Conservation (phyloP, 2,329 filamentous ascomycete genomes). For the Alternaria gaisen region DNA sequence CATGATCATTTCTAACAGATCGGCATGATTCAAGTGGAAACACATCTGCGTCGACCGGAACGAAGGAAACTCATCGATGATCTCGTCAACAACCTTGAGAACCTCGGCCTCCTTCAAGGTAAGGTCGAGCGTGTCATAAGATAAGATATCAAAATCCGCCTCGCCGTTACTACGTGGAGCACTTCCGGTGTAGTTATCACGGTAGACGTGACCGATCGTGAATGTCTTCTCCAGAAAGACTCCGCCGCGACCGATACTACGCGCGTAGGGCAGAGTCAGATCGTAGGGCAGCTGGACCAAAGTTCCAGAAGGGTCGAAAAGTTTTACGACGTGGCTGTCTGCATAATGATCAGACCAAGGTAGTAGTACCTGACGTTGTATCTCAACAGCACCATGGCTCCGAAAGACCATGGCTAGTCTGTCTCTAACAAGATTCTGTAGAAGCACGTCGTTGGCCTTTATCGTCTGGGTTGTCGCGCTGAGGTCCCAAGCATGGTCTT, state of each 20-base stretch:
- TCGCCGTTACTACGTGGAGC: slow-evolving; percentile 86
- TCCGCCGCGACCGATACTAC: slow-evolving; percentile 77
- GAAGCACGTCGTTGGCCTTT: slow-evolving; percentile 66
- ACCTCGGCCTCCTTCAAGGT: slow-evolving; percentile 92
- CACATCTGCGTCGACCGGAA: slow-evolving; percentile 78
- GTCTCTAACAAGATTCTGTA: slow-evolving; percentile 78
- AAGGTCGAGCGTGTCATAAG: slow-evolving; percentile 79
- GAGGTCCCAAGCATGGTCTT: slow-evolving; percentile 68
- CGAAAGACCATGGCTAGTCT: slow-evolving; percentile 81
- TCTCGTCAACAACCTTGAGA: slow-evolving; percentile 93
- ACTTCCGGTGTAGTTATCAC: slow-evolving; percentile 78
- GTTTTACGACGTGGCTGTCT: slow-evolving; percentile 72
- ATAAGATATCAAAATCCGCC: slow-evolving; percentile 97
- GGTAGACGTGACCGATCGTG: slow-evolving; percentile 86
- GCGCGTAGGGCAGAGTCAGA: slow-evolving; percentile 86
- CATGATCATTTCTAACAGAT: slow-evolving; percentile 86
- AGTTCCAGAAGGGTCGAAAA: slow-evolving; percentile 86
- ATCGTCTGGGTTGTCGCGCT: slow-evolving; percentile 44
- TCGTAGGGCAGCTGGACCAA: slow-evolving; percentile 94
- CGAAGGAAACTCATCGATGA: slow-evolving; percentile 80
- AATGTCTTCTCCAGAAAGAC: slow-evolving; percentile 78
- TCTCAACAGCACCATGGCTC: slow-evolving; percentile 87
- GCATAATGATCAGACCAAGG: slow-evolving; percentile 83
- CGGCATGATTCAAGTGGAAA: slow-evolving; percentile 89
- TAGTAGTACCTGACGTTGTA: slow-evolving; percentile 76